Base-by-base conservation (phyloP, 108 stramenopile species). In the Seminavis robusta region DNA sequence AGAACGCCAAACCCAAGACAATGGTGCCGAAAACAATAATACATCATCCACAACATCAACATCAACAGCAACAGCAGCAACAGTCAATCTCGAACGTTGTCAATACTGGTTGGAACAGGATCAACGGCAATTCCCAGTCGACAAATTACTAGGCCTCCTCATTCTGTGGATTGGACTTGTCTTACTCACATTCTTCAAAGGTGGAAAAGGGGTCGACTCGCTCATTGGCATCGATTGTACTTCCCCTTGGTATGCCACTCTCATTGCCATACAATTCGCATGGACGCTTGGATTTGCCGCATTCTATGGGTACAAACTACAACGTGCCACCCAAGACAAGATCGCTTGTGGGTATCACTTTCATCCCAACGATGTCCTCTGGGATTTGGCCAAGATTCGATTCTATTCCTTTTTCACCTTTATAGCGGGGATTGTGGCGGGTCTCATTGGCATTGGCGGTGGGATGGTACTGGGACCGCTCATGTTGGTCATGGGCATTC, bases 361-460 rank as follows among this genome's bases (percentile, higher is more conserved):
- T 46, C 54, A 73, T 49, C 66, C 66, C 21, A 48, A 68, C 8
- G 84, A 86, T 61, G 63, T 77, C 4, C 32, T 68, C 21, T 86
- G 84, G 84, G 78, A 79, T 43, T 57, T 47, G 11, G 9, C 63
- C 39, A 74, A 70, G 49, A 32, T 69, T 7, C 57, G 51, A 23
- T 69, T 73, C 30, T 86, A 79, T 41, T 53, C 75, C n/a, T 67
- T 69, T 33, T 73, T 76, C 37, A 80, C 78, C 24, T 83, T 82
- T 59, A 21, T 77, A 30, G 85, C 85, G 4, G 85, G 85, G 5
- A 52, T 83, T 44, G 73, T 82, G 33, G 85, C 81, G n/a, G 80
- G 81, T 33, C 31, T 86, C 9, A 75, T 86, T 55, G 85, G 85
- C 20, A 80, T 86, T 49, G 85, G 85, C 16, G 85, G 85, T 16